Percentiles rank a stretch among this genome's conserved stretches.
Evolutionary conservation across 2,329 filamentous ascomycete genomes (phyloP).

Genomic region (Alternaria sp.): DNA sequence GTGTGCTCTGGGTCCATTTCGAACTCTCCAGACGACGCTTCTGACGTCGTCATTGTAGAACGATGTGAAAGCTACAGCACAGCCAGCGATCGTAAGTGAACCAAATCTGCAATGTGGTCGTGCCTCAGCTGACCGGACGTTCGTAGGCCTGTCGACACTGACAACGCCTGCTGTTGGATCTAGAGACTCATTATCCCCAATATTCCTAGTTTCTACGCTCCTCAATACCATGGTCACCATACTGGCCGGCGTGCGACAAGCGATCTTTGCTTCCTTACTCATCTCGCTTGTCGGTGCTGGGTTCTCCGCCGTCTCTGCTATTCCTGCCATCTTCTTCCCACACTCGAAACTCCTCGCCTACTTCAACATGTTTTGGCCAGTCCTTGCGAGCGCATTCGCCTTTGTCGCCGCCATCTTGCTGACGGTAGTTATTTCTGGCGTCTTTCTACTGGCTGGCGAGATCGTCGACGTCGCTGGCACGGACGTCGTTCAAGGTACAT

Average conservation of each 20-base stretch:
- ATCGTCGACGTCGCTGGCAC: conserved; percentile 23
- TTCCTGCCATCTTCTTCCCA: conserved; percentile 33
- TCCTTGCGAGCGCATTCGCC: conserved; percentile 15
- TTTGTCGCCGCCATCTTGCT: conserved; percentile 29
- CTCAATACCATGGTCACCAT: background rate
- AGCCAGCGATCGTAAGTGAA: background rate
- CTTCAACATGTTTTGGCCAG: conserved; percentile 25
- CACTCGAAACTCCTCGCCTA: conserved; percentile 34
- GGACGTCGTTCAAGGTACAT: conserved; percentile 17
- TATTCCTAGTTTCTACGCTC: background rate
- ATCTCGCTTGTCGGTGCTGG: conserved; percentile 24
- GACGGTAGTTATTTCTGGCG: conserved; percentile 18
- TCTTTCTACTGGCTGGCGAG: conserved; percentile 8
- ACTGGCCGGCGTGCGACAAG: conserved; percentile 15
- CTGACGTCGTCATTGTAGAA: background rate
- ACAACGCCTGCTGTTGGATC: background rate
- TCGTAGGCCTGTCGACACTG: background rate
- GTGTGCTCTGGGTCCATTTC: background rate
- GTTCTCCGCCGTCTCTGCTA: conserved; percentile 16
- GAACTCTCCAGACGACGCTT: background rate
- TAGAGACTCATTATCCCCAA: background rate
- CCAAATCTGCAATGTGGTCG: background rate
- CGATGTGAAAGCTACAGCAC: conserved; percentile 1
- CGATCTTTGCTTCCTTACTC: conserved; percentile 30
- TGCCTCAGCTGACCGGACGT: background rate